Evolutionary conservation across 2,329 filamentous ascomycete genomes (phyloP).

Genomic region (Blastomyces silverae): DNA sequence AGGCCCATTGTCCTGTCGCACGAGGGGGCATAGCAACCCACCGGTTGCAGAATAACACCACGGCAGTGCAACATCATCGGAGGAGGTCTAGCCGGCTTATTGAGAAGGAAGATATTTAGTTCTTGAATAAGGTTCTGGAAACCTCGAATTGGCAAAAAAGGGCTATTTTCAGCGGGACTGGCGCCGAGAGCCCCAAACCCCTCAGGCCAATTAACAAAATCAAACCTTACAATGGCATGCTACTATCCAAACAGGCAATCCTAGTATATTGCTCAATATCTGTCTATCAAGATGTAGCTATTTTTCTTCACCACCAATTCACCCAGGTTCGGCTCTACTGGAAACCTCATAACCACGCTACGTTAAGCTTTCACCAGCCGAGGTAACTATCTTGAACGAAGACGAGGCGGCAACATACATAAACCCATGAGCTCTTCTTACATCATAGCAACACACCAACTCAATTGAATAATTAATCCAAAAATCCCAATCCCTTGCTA

Average conservation of each 20-base stretch:
- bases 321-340: background rate
- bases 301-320: background rate
- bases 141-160: background rate
- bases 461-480: background rate
- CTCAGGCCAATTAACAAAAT: background rate
- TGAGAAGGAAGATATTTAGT: background rate
- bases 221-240: no score
- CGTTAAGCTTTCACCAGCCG: no score
- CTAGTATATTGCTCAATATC: background rate
- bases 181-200: background rate
- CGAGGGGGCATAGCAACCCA: background rate
- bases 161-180: background rate
- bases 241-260: background rate
- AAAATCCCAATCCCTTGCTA: background rate
- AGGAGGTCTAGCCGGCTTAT: background rate
- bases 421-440: no score
- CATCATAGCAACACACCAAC: no score
- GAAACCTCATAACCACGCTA: background rate
- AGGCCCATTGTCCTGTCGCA: background rate
- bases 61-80: background rate
- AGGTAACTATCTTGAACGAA: background rate
- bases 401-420: no score
- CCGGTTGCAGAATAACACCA: background rate
- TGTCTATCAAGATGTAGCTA: background rate
- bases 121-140: background rate